Base-by-base conservation (phyloP, 345 rosid species). In the Acer yangbiense region DNA sequence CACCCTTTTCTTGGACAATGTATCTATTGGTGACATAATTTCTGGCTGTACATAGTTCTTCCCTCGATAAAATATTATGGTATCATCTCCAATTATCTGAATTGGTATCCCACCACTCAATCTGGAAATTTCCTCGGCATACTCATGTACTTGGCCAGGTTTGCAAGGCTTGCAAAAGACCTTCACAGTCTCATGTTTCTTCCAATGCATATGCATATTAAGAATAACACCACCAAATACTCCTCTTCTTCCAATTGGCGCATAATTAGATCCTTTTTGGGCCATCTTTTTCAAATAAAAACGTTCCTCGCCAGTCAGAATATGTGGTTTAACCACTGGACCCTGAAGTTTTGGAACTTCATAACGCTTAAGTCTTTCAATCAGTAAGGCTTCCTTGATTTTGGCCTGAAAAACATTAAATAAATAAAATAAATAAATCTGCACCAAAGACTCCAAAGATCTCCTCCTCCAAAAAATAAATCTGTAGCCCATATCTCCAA, bases 211-310 rank as follows among this genome's bases (percentile, higher is more conserved):
- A 80, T 94, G 98, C 98, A 93, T 91, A 43, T 94, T 94, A 18
- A 94, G 90, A 78, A 94, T 89, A 73, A 94, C 92, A 73, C 98
- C 98, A 57, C 97, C 98, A 69, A 91, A 91, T 20, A 94, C 83
- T 76, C 95, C 98, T 89, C 97, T 87, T 84, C 97, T 88, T 54
- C 99, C 78, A 75, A 88, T 77, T 2, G 93, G 95, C 18, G 84
- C 98, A 57, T 96, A 96, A 72, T 96, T 96, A 65, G 94, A 91
- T 74, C 88, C 85, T 75, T 95, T 95, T 85, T 93, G 98, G n/a
- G 90, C 95, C 91, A 93, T 92, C 84, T 88, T 95, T 87, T 88
- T 94, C 79, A 95, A 43, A 67, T 85, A 94, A 77, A 90, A 90
- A 16, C 91, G 89, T 82, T 95, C 99, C 83, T 95, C 98, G 2